phyloP scores from a whole-genome alignment of 2,329 filamentous ascomycete genomes.

The Amphichorda felina region DNA sequence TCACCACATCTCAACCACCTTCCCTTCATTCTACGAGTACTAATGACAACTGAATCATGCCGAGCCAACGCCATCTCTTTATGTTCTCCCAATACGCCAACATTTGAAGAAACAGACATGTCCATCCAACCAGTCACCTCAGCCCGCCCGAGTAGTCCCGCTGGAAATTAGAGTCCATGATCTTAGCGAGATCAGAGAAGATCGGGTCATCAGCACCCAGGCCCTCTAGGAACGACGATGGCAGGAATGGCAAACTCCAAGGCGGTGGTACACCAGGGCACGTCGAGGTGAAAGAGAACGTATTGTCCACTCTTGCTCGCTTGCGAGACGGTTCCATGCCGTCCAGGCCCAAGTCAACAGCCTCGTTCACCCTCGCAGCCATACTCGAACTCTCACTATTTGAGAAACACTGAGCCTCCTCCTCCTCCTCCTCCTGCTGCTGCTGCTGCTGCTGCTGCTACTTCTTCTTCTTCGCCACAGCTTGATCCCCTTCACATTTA shows the following conservation, averaged over 20 bases:
- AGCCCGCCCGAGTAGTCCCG: not conserved
- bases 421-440: not conserved
- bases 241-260: constrained; percentile 4
- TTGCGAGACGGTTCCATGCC: not conserved
- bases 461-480: too few species aligned
- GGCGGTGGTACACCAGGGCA: constrained; percentile 1
- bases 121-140: not conserved
- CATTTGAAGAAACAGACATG: too few species aligned
- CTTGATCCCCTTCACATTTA: too few species aligned
- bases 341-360: too few species aligned
- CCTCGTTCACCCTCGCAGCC: too few species aligned
- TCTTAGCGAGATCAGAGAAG: not conserved
- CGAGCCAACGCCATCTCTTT: too few species aligned
- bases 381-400: too few species aligned
- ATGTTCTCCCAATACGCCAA: too few species aligned
- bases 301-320: not conserved
- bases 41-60: too few species aligned
- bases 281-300: not conserved
- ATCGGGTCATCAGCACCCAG: not conserved
- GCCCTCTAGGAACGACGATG: constrained; percentile 4
- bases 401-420: too few species aligned
- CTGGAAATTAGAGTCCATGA: not conserved
- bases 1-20: too few species aligned
- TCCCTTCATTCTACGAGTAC: too few species aligned
- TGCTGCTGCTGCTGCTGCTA: not conserved